Evolutionary conservation across 176 grass and related monocot genomes (phyloP).

Genomic region (Thinopyrum elongatum): DNA sequence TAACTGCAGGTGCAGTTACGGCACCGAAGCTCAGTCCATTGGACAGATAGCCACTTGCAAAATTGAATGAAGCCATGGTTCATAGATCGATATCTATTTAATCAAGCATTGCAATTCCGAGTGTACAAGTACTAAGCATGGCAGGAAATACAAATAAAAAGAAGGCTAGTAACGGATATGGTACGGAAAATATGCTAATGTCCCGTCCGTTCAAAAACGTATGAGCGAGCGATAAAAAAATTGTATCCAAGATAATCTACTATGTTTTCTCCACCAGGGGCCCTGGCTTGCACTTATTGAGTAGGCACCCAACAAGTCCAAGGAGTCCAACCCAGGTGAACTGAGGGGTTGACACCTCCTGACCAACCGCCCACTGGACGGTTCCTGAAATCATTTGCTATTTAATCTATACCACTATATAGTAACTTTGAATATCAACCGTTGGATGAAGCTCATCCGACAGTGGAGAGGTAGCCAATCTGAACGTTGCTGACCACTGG

Average conservation of each 20-base stretch:
- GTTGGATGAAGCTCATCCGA: no score
- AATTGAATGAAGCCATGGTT: background rate
- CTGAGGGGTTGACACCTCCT: background rate
- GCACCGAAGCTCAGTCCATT: no score
- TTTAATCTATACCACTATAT: background rate
- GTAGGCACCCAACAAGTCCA: background rate
- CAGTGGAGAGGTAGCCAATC: no score
- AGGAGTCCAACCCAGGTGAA: background rate
- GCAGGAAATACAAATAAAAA: background rate
- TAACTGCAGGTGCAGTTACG: no score
- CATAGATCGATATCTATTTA: conserved; percentile 1
- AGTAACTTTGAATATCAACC: no score
- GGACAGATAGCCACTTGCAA: background rate
- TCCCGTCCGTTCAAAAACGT: background rate
- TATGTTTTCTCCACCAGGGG: background rate
- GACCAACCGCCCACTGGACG: background rate
- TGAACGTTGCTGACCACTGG: no score
- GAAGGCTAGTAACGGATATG: background rate
- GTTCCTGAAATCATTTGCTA: background rate
- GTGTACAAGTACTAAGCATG: background rate
- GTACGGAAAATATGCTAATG: background rate
- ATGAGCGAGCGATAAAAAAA: background rate
- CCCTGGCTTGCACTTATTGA: background rate
- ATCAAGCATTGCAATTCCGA: background rate
- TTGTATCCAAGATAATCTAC: background rate